Base-by-base conservation (phyloP, 257 asterid species). In the Pogostemon cablin region DNA sequence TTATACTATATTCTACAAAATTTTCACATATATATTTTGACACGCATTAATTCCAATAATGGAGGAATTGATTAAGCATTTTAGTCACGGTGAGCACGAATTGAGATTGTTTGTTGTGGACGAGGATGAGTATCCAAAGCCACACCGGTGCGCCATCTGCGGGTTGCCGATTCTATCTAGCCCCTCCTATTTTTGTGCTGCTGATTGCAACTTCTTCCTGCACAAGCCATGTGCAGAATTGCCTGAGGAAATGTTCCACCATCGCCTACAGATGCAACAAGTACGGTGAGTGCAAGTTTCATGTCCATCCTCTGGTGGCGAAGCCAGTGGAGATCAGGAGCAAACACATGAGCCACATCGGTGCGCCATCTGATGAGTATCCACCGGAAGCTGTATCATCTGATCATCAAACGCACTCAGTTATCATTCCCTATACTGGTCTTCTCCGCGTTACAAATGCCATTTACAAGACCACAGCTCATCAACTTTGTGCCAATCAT, bases 331-430 rank as follows among this genome's bases (percentile, higher is more conserved):
- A 37, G 72, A 67, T 67, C 50, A 53, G 41, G 46, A 17, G 37
- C 41, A 55, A 3, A 5, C 72, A 68, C 54, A 39, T 0, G 35
- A 68, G 72, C 53, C 72, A 68, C 72, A n/a, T n/a, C n/a, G n/a
- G n/a, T n/a, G n/a, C n/a, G n/a, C n/a, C n/a, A n/a, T n/a, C n/a
- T n/a, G n/a, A n/a, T n/a, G n/a, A n/a, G n/a, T n/a, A n/a, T n/a
- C n/a, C n/a, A n/a, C 5, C 49, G 38, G 38, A 7, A 15, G 54
- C 11, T 63, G 69, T 48, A 61, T 5, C 40, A 20, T n/a, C 25
- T 3, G 2, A 4, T 50, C 2, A 4, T 50, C 25, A 20, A 20
- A 20, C 25, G 25, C 25, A 20, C 25, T 20, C 25, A 20, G 12
- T 11, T 10, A 12, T 4, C 44, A 4, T 8, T 25, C 62, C 58